Evolutionary conservation across 345 rosid genomes (phyloP), one percentile per base, ranked within the genome.

Genomic region (Carallia brachiata): DNA sequence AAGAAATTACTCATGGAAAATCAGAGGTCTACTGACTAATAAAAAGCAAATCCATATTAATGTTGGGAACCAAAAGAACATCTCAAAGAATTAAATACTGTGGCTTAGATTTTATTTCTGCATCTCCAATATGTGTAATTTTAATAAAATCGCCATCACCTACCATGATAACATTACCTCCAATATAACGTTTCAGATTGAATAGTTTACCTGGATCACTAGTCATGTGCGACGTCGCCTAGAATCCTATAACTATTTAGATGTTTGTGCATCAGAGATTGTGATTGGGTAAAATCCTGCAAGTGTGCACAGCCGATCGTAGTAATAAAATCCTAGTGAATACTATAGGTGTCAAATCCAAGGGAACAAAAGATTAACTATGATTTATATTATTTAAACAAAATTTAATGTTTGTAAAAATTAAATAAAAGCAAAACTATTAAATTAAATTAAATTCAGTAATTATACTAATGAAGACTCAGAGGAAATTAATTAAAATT

Each of bases 21-120:
- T 71, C 36, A 36, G 0, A 2, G 0, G 56, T 73, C 34, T 34
- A 19, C 61, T 73, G 60, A 52, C 72, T 67, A 52, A 73, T 67
- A 15, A 67, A 73, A 0, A 73, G 3, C 50, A 67, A 54, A 67
- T 66, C 67, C 67, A 52, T 73, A 8, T 61, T 73, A n/a, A 73
- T 15, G 12, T 62, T 28, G 62, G 68, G 59, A 2, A 68, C 36
- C 37, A 74, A 63, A 28, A 74, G 54, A 10, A 74, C 59, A 27
- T 74, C 59, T 54, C 62, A 55, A 2, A 74, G 15, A 6, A 67
- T 8, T 28, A 73, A 2, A 60, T 40, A 1, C 8, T 28, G 57
- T 1, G 19, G 2, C 47, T 0, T 36, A 10, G 23, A 48, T 32
- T 32, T 4, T 1, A 32, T 32, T 2, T 32, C 4, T 27, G 6